Base-by-base conservation (phyloP, 106 monocot genomes). In the Allium cepa region DNA sequence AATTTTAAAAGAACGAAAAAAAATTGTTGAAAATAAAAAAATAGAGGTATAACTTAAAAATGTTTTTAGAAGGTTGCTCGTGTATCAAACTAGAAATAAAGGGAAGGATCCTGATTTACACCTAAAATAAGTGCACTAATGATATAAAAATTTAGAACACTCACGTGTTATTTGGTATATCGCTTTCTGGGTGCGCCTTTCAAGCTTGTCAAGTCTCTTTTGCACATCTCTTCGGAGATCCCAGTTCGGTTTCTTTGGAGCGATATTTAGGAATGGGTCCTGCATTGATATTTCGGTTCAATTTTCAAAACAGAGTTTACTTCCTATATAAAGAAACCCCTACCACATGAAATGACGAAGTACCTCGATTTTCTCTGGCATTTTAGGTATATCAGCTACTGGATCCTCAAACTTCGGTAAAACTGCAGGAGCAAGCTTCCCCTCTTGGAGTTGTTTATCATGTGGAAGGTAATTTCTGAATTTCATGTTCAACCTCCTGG, bases 221-320 rank as follows among this genome's bases (percentile, higher is more conserved):
- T 99, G 93, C 69, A 99, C 90, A 68, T 93, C 93, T 63, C 99
- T 80, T 46, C 84, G 68, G 9, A 99, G 85, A 71, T 99, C 99
- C 93, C 99, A 99, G 69, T 99, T 93, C n/a, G 99, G 99, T 64
- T 99, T 99, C 83, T 90, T 99, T 59, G 99, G 99, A 46, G 99
- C 99, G 63, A 99, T 99, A 46, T 93, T 99, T 28, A 90, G 52
- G 77, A 99, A 99, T 17, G 93, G 99, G 68, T 99, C 93, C 99
- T 99, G 77, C 53, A 71, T 49, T 56, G 22, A 22, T 22, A 36
- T 10, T 12, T 17, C 15, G 48, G 15, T 55, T 49, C 18, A 69
- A 55, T 36, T 5, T 36, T 36, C 36, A 36, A 36, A 36, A 36
- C 36, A 36, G 36, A 36, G 36, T 5, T 5, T 36, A 36, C 36